Evolutionary conservation across 2,329 filamentous ascomycete species (phyloP), one percentile per base, ranked within the genome.

Genomic region (Ophiostoma australiae): DNA sequence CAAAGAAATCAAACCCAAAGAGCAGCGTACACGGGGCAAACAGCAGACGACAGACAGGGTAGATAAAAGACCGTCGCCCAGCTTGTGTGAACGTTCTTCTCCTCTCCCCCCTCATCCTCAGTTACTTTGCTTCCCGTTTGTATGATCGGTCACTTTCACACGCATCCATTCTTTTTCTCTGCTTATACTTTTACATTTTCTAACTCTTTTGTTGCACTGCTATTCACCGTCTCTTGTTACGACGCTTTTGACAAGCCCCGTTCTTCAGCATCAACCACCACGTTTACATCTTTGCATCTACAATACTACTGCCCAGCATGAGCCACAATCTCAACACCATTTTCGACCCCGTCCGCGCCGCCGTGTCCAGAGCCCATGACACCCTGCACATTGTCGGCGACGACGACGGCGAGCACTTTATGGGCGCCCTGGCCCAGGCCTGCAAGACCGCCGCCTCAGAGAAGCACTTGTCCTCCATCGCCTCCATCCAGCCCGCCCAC

Each of bases 341-440:
- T 1, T 23, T 72, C 7, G 73, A 74, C 41, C 72, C 72, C 3
- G 11, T 74, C 23, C 31, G 7, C 1, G 15, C 68, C 2, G 68
- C 69, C 13, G 39, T 72, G n/a, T 65, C 72, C 2, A 6, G 8
- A 7, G 61, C 67, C 1, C 41, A 8, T 17, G 52, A 70, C 20
- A 71, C 70, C 1, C 37, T 37, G 8, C 69, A 74, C 48, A 72
- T 74, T 35, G 23, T 67, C 39, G 69, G 71, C 27, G 31, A 71
- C 23, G 69, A 73, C 55, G 63, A 73, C 23, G 72, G 73, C 13
- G 31, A 71, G 67, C 69, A 61, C 27, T 67, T 74, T 67, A 71
- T 69, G 68, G 37, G 41, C 23, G 65, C 41, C 4, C 39, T 73
- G 10, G 72, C 69, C 31, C 7, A 52, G 31, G 67, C 65, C 35